Base-by-base conservation (phyloP, 2,329 filamentous ascomycete species). In the Nothophaeocryptopus gaeumannii region DNA sequence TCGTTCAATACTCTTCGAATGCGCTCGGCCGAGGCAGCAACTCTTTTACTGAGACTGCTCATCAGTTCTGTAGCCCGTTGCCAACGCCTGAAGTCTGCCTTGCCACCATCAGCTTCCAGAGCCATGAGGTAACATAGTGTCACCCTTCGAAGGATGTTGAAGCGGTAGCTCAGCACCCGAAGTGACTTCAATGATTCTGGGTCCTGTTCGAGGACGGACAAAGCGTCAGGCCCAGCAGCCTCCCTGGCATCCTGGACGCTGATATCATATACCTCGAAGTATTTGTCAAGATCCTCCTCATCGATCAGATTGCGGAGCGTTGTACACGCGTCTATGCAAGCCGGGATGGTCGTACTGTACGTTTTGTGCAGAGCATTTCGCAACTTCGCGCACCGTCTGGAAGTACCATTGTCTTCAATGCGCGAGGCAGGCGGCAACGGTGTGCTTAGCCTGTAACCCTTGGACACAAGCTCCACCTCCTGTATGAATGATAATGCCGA, bases 391-490 rank as follows among this genome's bases (percentile, higher is more conserved):
- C 93, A 99, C 63, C 89, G 85, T 60, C 89, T 81, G 7, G 78
- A 81, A 37, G 83, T 83, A 53, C 84, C 84, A 11, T 54, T 53
- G 59, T 95, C 89, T 67, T 99, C 93, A 30, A 99, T 77, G 39
- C 92, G 83, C 58, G 88, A 95, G 53, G 96, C 86, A n/a, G 93
- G 93, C 5, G 93, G 92, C 32, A 97, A 73, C 16, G 91, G 92
- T 12, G 84, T 86, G 75, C 89, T 95, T 83, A 96, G 78, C 71
- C 88, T 80, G 69, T 95, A 96, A 15, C 91, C 91, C 60, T 91
- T 83, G 29, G 91, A 95, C 20, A 96, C 90, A 30, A 96, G 78
- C 72, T 96, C 91, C n/a, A 96, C 90, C 71, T 96, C 91, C 68
- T 96, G 91, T 55, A 96, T 85, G 53, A 96, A 79, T 33, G 86